Evolutionary conservation across 1,139 yeast species (phyloP), one percentile per base, ranked within the genome.

Genomic region (Yamadazyma blattariae): DNA sequence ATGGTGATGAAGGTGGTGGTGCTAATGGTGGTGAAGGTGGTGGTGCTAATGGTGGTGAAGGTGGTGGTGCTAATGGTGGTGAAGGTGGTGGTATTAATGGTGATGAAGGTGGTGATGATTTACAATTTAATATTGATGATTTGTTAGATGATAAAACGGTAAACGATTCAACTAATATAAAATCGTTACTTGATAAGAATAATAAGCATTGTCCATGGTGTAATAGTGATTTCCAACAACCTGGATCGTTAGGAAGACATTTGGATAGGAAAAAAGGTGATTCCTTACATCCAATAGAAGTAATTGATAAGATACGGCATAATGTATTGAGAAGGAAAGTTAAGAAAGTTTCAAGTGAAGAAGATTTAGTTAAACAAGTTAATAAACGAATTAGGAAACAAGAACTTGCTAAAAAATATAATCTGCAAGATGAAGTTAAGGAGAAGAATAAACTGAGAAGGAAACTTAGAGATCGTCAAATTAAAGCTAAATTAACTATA

Each of bases 171-270:
- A n/a, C n/a, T n/a, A n/a, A n/a, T n/a, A n/a, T n/a, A n/a, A n/a
- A n/a, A n/a, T n/a, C n/a, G n/a, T n/a, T n/a, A n/a, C n/a, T n/a
- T n/a, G n/a, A n/a, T n/a, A n/a, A n/a, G n/a, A n/a, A n/a, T n/a
- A n/a, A n/a, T n/a, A n/a, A n/a, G n/a, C n/a, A n/a, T n/a, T 52
- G 57, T 35, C 41, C 16, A n/a, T 51, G 43, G 36, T 52, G 57
- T 34, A 33, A 40, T 13, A 41, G 45, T 29, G 39, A 37, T 20
- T 52, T 52, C 36, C 41, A 46, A 10, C 51, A 48, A 20, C 41
- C 44, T 23, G 52, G 54, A 3, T 43, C 51, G 4, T 40, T 47
- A 22, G 47, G 48, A 5, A 36, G 56, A 20, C 57, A 52, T 40
- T 38, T 52, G 23, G 54, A 52, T 32, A 28, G 40, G 11, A 49